Evolutionary conservation across 495 filamentous ascomycete species (phyloP).

Genomic region (Xylaria palmicola): DNA sequence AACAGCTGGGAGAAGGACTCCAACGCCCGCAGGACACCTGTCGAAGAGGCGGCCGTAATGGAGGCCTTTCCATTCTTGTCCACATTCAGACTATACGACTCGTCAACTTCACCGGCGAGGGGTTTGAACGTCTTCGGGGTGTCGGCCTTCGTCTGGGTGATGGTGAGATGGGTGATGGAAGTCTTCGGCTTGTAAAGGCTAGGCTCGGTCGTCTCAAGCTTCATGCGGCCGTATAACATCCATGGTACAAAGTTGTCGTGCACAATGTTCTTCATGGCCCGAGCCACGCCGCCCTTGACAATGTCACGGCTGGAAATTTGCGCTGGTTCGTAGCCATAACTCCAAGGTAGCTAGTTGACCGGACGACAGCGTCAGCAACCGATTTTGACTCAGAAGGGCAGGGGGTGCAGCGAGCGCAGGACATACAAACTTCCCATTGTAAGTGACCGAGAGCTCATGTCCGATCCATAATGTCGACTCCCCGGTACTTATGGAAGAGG

Average conservation of each 20-base stretch:
- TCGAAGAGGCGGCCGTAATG: constrained; percentile 61
- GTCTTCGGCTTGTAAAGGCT: constrained; percentile 36
- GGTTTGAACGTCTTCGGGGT: constrained; percentile 55
- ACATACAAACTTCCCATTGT: constrained; percentile 56
- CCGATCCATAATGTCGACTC: constrained; percentile 56
- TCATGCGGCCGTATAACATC: constrained; percentile 64
- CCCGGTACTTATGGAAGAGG: constrained; percentile 51
- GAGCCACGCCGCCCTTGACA: constrained; percentile 48
- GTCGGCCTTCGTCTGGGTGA: constrained; percentile 59
- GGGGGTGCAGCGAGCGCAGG: constrained; percentile 17
- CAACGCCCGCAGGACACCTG: constrained; percentile 65
- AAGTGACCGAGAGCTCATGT: constrained; percentile 51
- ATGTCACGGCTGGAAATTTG: constrained; percentile 45
- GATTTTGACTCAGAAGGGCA: constrained; percentile 14
- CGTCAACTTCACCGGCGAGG: constrained; percentile 62
- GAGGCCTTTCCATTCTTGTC: constrained; percentile 50
- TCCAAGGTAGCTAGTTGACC: constrained; percentile 43
- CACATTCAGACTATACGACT: constrained; percentile 68
- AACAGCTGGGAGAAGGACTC: constrained; percentile 76
- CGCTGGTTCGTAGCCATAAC: constrained; percentile 39
- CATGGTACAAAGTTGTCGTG: constrained; percentile 66
- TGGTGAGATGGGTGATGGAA: constrained; percentile 54
- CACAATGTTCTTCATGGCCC: constrained; percentile 54
- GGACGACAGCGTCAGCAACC: constrained; percentile 26
- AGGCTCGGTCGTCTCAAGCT: constrained; percentile 60